These are phyloP conservation scores for Colletotrichum tamarilloi DNA, from an alignment of 2,329 filamentous ascomycete genomes.

Conservation along the genomic window DNA sequence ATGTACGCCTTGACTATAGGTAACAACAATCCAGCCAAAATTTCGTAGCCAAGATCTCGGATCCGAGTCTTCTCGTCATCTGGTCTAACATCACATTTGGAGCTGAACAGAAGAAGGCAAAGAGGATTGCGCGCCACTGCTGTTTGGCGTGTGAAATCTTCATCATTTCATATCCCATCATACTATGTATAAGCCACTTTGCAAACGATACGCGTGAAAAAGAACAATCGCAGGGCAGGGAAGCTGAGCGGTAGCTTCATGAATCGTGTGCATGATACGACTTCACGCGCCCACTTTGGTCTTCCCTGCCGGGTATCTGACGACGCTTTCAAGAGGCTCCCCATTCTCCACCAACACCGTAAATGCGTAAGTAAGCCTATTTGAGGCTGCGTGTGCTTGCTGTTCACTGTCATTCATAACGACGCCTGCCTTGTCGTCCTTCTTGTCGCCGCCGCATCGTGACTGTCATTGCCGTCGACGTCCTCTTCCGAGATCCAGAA, in stretches of 20 bases:
- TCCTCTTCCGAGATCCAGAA: constrained; percentile 37
- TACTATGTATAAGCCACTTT: not conserved
- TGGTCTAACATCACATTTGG: not conserved
- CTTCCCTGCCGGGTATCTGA: constrained; percentile 29
- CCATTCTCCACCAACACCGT: constrained; percentile 1
- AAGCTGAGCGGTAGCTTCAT: not conserved
- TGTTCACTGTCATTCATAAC: not conserved
- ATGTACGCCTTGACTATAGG: not conserved
- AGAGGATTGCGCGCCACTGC: not conserved
- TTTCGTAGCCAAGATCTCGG: not conserved
- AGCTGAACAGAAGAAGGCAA: not conserved
- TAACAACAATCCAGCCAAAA: not conserved
- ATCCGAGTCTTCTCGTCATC: not conserved
- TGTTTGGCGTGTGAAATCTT: not conserved
- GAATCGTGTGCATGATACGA: not conserved
- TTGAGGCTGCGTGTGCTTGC: not conserved
- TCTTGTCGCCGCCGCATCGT: not conserved
- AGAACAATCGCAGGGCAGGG: constrained; percentile 7
- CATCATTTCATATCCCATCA: constrained; percentile 18
- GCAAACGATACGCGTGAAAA: not conserved
- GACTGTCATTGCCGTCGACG: not conserved
- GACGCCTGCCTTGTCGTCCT: not conserved
- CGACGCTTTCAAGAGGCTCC: not conserved
- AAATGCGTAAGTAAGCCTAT: constrained; percentile 8
- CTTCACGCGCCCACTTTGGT: not conserved